These are phyloP conservation scores for Pyrenochaeta sp. DNA, from an alignment of 2,329 filamentous ascomycete genomes.

Conservation along the genomic window DNA sequence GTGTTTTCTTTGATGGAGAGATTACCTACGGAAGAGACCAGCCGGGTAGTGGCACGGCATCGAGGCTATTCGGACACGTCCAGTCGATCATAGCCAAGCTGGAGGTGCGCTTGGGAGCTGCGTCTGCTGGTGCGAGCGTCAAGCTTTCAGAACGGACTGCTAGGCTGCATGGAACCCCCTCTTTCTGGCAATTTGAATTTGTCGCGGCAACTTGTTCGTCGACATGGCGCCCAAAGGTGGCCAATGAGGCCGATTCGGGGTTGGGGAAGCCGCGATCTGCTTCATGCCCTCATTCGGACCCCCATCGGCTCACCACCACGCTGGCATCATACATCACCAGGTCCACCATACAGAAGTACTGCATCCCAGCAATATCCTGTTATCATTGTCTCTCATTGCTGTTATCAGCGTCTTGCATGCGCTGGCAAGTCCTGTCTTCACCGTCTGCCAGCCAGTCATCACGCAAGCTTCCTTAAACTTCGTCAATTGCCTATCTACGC, in stretches of 20 bases:
- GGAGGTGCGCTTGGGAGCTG: slow-evolving; percentile 2
- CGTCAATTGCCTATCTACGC: background rate
- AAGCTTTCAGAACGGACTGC: background rate
- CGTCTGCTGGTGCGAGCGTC: background rate
- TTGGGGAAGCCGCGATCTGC: slow-evolving; percentile 5
- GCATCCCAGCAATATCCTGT: slow-evolving; percentile 3
- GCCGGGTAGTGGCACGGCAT: slow-evolving; percentile 9
- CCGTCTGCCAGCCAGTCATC: background rate
- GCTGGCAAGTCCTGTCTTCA: background rate
- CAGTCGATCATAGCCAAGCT: slow-evolving; percentile 11
- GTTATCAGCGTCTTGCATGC: slow-evolving; percentile 4
- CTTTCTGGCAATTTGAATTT: background rate
- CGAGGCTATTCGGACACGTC: slow-evolving; percentile 11
- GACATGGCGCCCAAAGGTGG: background rate
- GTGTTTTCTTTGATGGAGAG: background rate
- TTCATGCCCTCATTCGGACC: background rate
- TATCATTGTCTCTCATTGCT: background rate
- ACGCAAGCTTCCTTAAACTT: background rate
- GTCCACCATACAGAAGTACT: slow-evolving; percentile 1
- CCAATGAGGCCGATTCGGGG: slow-evolving; percentile 1
- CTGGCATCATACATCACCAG: slow-evolving; percentile 16
- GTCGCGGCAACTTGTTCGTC: slow-evolving; percentile 2
- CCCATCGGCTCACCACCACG: slow-evolving; percentile 1
- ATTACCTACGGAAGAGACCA: background rate
- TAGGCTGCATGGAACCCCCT: slow-evolving; percentile 6